These are phyloP conservation scores for Penicillium sp. DNA, from an alignment of 2,329 filamentous ascomycete genomes.

Conservation along the genomic window DNA sequence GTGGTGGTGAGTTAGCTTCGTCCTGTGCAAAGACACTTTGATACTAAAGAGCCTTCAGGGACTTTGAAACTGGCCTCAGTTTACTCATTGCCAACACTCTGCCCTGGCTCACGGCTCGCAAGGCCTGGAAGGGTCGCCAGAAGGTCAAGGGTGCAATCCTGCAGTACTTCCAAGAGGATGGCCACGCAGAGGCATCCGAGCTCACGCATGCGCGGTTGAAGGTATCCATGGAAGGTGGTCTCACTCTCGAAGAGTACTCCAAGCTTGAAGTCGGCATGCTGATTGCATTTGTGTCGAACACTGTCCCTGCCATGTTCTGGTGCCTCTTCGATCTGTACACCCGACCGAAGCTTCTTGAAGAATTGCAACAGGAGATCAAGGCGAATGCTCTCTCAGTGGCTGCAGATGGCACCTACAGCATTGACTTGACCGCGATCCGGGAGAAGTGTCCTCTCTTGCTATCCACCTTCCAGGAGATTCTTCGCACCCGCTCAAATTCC, in stretches of 20 bases:
- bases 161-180: slow-evolving; percentile 44
- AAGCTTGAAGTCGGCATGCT: slow-evolving; percentile 31
- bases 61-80: slow-evolving; percentile 42
- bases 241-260: slow-evolving; percentile 26
- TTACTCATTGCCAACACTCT: slow-evolving; percentile 34
- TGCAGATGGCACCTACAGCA: slow-evolving; percentile 13
- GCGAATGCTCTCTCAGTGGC: slow-evolving; percentile 29
- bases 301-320: slow-evolving; percentile 51
- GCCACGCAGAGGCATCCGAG: slow-evolving; percentile 40
- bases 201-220: slow-evolving; percentile 23
- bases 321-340: slow-evolving; percentile 48
- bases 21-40: background rate
- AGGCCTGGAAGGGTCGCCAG: slow-evolving; percentile 41
- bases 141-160: slow-evolving; percentile 39
- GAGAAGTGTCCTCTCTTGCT: slow-evolving; percentile 39
- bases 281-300: slow-evolving; percentile 47
- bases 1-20: slow-evolving; percentile 23
- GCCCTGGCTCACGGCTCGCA: slow-evolving; percentile 42
- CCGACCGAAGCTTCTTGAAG: slow-evolving; percentile 39
- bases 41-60: slow-evolving; percentile 24
- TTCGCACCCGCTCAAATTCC: slow-evolving; percentile 31
- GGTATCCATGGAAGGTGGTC: slow-evolving; percentile 13
- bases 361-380: slow-evolving; percentile 46
- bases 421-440: slow-evolving; percentile 40
- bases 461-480: slow-evolving; percentile 42